Evolutionary conservation across 805 yeast species (phyloP).

Genomic region (Lipomyces yamanashiensis): DNA sequence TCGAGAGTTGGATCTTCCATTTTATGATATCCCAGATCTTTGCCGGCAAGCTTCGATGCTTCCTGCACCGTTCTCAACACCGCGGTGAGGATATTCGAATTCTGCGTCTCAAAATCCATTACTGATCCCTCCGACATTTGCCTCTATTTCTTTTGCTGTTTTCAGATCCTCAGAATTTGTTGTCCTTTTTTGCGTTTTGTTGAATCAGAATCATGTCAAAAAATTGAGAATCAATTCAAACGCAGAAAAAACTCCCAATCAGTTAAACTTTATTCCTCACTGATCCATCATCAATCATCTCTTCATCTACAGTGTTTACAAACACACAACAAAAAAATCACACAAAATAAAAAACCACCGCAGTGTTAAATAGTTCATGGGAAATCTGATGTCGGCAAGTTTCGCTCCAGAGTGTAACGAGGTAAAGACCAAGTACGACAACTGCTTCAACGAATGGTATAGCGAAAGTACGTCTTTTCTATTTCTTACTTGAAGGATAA

Average conservation of each 20-base stretch:
- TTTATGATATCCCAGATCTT: conserved; percentile 77
- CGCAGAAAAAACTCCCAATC: conserved; percentile 4
- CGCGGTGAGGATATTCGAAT: conserved; percentile 12
- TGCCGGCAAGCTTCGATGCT: conserved; percentile 48
- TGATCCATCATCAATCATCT: no score
- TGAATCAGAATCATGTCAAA: background rate
- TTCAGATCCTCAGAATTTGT: background rate
- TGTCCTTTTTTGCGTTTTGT: no score
- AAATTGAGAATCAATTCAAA: background rate
- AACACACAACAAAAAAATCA: no score
- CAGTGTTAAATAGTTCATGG: conserved; percentile 13
- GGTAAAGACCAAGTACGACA: conserved; percentile 82
- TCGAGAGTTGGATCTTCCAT: conserved; percentile 61
- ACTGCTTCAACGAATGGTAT: conserved; percentile 94
- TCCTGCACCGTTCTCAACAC: conserved; percentile 26
- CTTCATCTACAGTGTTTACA: no score
- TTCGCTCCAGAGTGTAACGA: conserved; percentile 97
- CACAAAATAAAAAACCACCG: no score
- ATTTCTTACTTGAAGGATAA: conserved; percentile 52
- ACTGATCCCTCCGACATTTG: background rate
- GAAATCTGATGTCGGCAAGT: conserved; percentile 67
- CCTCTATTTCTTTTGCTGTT: background rate
- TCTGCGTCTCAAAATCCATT: background rate
- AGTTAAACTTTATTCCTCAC: background rate
- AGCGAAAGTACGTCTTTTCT: conserved; percentile 63